Conservation (phyloP, 768 basidiomycete species). For the Suillus variegatus region DNA sequence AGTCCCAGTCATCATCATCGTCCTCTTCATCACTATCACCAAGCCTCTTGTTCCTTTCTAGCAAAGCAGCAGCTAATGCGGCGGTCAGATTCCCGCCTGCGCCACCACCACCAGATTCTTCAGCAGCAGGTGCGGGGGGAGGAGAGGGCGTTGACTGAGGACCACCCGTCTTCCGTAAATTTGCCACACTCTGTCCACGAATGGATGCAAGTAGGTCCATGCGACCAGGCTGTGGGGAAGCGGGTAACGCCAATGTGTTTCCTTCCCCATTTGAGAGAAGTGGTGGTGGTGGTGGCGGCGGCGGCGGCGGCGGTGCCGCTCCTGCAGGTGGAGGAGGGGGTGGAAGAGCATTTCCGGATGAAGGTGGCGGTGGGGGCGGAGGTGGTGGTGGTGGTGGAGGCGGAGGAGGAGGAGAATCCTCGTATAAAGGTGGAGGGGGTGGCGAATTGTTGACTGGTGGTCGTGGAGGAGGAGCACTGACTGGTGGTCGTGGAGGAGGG, state of each 20-base stretch:
- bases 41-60: constrained; percentile 82
- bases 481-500: constrained; percentile 28
- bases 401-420: constrained; percentile 31
- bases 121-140: constrained; percentile 31
- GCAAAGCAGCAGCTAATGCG: constrained; percentile 80
- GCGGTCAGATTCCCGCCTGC: constrained; percentile 78
- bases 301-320: constrained; percentile 23
- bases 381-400: constrained; percentile 20
- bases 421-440: constrained; percentile 27
- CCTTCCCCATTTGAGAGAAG: constrained; percentile 29
- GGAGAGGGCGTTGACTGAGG: constrained; percentile 36
- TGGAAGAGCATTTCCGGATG: constrained; percentile 23
- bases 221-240: constrained; percentile 61
- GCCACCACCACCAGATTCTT: constrained; percentile 34
- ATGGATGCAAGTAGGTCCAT: constrained; percentile 75
- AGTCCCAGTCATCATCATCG: constrained; percentile 68
- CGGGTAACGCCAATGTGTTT: constrained; percentile 32
- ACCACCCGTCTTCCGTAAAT: constrained; percentile 56
- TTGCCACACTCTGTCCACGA: constrained; percentile 75
- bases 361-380: constrained; percentile 34
- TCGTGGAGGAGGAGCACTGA: constrained; percentile 26
- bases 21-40: constrained; percentile 86
- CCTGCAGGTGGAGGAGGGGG: constrained; percentile 32
- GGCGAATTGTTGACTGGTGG: constrained; percentile 37
- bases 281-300: constrained; percentile 41